Evolutionary conservation across 345 rosid genomes (phyloP).

Genomic region (Lepidium sativum): DNA sequence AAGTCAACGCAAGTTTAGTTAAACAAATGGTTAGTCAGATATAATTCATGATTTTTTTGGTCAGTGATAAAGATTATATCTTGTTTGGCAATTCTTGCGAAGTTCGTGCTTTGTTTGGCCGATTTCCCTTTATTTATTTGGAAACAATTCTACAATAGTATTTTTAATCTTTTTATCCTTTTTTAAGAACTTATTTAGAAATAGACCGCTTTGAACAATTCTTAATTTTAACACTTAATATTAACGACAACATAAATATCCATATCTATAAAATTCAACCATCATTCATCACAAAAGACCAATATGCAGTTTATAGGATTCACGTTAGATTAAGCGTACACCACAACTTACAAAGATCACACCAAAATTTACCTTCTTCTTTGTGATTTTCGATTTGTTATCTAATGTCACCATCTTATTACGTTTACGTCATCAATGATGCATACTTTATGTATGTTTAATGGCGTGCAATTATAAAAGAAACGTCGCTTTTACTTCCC

Average conservation of each 20-base stretch:
- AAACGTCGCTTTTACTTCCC: background rate
- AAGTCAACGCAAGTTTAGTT: no score
- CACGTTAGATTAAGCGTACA: slow-evolving; percentile 1
- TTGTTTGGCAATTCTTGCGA: no score
- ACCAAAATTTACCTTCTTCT: background rate
- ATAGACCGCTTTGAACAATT: no score
- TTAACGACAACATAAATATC: background rate
- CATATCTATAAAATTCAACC: background rate
- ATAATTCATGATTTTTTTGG: no score
- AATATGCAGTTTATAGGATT: background rate
- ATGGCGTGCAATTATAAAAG: background rate
- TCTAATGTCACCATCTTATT: slow-evolving; percentile 4
- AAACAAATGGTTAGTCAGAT: no score
- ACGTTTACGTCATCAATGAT: background rate
- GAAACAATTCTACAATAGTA: background rate
- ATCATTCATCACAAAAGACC: no score
- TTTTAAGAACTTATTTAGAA: no score
- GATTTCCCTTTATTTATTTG: no score
- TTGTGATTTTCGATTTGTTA: background rate
- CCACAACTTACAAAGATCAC: background rate
- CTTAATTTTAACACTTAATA: no score
- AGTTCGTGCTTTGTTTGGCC: no score
- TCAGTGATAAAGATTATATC: no score
- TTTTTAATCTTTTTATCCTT: no score
- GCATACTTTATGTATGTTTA: slow-evolving; percentile 2